Conservation (phyloP, 2,329 filamentous ascomycete species). For the Penicillium sp. region DNA sequence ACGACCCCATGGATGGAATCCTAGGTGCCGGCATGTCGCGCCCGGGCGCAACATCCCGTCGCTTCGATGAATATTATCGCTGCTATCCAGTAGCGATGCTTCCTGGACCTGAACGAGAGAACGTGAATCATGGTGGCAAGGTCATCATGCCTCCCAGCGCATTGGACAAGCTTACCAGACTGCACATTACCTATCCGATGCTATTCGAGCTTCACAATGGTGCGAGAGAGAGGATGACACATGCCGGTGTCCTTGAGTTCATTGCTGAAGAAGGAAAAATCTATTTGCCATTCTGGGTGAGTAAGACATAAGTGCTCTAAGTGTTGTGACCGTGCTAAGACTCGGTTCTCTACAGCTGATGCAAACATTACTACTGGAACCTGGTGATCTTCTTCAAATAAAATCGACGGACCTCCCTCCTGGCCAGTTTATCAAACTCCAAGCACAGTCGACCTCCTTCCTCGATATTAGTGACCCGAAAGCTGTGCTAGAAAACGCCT, state of each 20-base stretch:
- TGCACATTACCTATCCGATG: slow-evolving; percentile 97
- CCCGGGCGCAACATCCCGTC: slow-evolving; percentile 56
- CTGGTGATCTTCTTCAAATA: slow-evolving; percentile 90
- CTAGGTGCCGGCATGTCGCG: slow-evolving; percentile 54
- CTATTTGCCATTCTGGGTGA: slow-evolving; percentile 91
- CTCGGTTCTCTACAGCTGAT: slow-evolving; percentile 65
- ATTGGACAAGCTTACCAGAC: slow-evolving; percentile 89
- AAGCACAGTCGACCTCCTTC: slow-evolving; percentile 89
- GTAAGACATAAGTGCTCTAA: slow-evolving; percentile 18
- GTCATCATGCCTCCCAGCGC: slow-evolving; percentile 96
- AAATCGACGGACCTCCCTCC: slow-evolving; percentile 91
- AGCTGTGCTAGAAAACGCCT: slow-evolving; percentile 93
- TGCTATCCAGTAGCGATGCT: slow-evolving; percentile 96
- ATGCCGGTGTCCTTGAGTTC: slow-evolving; percentile 94
- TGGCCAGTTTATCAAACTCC: slow-evolving; percentile 90
- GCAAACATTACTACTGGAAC: slow-evolving; percentile 83
- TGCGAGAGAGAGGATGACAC: slow-evolving; percentile 72
- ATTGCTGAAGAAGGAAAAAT: slow-evolving; percentile 96
- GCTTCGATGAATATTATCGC: slow-evolving; percentile 98
- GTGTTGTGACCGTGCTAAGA: slow-evolving; percentile 6
- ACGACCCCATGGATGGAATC: slow-evolving; percentile 52
- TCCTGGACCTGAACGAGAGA: slow-evolving; percentile 80
- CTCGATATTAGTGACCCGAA: slow-evolving; percentile 97
- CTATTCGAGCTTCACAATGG: slow-evolving; percentile 95
- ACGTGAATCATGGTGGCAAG: slow-evolving; percentile 95